A percentile compares a stretch with the other conserved stretches of the same genome.
phyloP scores from a whole-genome alignment of 177 flowering plant species.

The Telopea speciosissima region DNA sequence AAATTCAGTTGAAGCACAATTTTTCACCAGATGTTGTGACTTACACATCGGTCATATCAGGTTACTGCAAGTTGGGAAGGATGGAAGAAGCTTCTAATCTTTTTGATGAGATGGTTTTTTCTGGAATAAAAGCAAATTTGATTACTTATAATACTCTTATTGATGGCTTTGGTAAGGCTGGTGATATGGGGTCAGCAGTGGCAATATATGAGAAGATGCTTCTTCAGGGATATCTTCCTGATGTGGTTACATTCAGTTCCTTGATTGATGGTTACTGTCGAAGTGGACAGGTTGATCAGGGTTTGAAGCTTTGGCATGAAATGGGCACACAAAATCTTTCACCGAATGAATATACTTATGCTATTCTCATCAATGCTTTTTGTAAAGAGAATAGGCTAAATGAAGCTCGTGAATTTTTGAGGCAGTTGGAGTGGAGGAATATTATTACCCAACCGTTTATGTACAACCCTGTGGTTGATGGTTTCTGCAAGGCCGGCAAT shows the following conservation, averaged over 20 bases:
- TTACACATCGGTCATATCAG: constrained; percentile 63
- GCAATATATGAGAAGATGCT: constrained; percentile 50
- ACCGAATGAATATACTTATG: constrained; percentile 65
- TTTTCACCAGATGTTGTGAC: constrained; percentile 56
- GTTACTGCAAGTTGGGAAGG: constrained; percentile 57
- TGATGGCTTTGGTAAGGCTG: constrained; percentile 68
- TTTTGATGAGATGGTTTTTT: constrained; percentile 46
- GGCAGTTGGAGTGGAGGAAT: constrained; percentile 36
- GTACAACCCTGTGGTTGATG: constrained; percentile 87
- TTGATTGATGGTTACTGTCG: constrained; percentile 73
- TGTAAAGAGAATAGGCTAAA: constrained; percentile 66
- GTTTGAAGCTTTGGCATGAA: constrained; percentile 58
- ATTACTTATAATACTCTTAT: constrained; percentile 67
- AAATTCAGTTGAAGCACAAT: constrained; percentile 23
- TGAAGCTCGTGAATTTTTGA: constrained; percentile 62
- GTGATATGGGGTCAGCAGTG: constrained; percentile 46
- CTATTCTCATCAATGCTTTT: constrained; percentile 54
- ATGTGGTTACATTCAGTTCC: constrained; percentile 68
- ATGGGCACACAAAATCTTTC: constrained; percentile 44
- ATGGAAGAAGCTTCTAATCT: constrained; percentile 51
- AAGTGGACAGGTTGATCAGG: constrained; percentile 51
- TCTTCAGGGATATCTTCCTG: constrained; percentile 43
- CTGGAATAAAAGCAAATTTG: constrained; percentile 43
- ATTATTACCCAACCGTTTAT: constrained; percentile 57
- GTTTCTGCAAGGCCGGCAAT: constrained; percentile 81